Evolutionary conservation across 345 rosid genomes (phyloP).

Genomic region (Moricandia arvensis): DNA sequence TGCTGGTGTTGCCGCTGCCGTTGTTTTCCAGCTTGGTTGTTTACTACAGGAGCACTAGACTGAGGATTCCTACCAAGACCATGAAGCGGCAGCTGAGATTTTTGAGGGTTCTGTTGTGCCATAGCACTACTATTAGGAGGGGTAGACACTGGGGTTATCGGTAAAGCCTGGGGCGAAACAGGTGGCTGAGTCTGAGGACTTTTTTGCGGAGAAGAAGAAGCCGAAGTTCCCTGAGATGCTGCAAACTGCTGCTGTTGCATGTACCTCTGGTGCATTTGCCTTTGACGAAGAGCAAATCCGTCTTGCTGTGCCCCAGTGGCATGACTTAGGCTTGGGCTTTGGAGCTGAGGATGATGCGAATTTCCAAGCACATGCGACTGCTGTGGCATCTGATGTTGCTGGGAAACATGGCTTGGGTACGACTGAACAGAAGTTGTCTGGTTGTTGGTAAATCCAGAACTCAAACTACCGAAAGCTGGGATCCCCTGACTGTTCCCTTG

Average conservation of each 20-base stretch:
- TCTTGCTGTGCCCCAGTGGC: slow-evolving; percentile 62
- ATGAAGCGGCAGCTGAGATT: slow-evolving; percentile 62
- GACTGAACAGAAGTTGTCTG: slow-evolving; percentile 67
- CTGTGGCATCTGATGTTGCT: slow-evolving; percentile 67
- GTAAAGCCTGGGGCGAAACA: slow-evolving; percentile 53
- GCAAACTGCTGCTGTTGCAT: slow-evolving; percentile 66
- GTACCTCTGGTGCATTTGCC: slow-evolving; percentile 76
- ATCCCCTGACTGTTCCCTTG: slow-evolving; percentile 68
- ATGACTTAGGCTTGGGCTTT: slow-evolving; percentile 59
- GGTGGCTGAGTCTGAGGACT: slow-evolving; percentile 69
- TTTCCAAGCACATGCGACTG: slow-evolving; percentile 57
- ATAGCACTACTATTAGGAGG: slow-evolving; percentile 54
- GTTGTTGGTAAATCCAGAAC: slow-evolving; percentile 68
- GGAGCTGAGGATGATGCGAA: slow-evolving; percentile 71
- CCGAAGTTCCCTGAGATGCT: slow-evolving; percentile 74
- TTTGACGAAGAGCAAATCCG: slow-evolving; percentile 61
- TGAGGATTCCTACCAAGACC: slow-evolving; percentile 59
- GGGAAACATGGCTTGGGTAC: slow-evolving; percentile 70
- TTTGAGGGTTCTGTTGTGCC: slow-evolving; percentile 54
- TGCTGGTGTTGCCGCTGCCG: slow-evolving; percentile 78
- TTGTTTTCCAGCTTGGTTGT: slow-evolving; percentile 82
- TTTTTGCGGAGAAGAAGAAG: slow-evolving; percentile 67
- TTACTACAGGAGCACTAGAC: slow-evolving; percentile 53
- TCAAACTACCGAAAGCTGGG: slow-evolving; percentile 68
- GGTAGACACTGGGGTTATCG: slow-evolving; percentile 48